These are phyloP conservation scores for Neoboletus magnificus DNA, from an alignment of 768 basidiomycete species.

Conservation along the genomic window DNA sequence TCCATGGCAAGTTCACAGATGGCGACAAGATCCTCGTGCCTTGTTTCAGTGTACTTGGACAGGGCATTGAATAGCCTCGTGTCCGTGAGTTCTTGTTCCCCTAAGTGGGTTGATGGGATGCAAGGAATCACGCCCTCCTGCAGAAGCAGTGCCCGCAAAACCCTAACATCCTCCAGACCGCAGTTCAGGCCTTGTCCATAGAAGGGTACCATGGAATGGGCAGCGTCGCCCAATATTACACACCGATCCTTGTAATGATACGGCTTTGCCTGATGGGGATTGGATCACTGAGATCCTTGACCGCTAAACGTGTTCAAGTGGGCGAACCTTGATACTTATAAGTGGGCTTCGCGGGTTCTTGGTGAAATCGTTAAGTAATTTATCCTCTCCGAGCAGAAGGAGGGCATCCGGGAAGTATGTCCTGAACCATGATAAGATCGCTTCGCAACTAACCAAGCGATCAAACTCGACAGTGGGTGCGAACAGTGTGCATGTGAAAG, in stretches of 20 bases:
- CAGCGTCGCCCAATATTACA: conserved; percentile 89
- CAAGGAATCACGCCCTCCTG: conserved; percentile 61
- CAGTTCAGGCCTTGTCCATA: conserved; percentile 98
- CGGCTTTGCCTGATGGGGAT: conserved; percentile 59
- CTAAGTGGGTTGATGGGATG: conserved; percentile 29
- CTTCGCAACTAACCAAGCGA: conserved; percentile 55
- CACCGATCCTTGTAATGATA: conserved; percentile 90
- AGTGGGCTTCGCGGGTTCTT: conserved; percentile 85
- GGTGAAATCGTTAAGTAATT: conserved; percentile 71
- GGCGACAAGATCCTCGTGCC: conserved; percentile 86
- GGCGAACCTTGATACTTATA: conserved; percentile 85
- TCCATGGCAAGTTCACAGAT: conserved; percentile 92
- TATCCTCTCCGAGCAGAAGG: conserved; percentile 76
- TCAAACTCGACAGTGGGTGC: conserved; percentile 78
- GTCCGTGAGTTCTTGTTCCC: conserved; percentile 42
- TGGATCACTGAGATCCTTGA: conserved; percentile 18
- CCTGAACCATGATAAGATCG: conserved; percentile 72
- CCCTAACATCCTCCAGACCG: conserved; percentile 94
- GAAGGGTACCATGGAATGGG: conserved; percentile 99
- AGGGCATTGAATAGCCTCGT: conserved; percentile 62
- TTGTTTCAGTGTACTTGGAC: conserved; percentile 70
- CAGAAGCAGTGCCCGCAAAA: conserved; percentile 73
- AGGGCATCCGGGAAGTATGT: conserved; percentile 87
- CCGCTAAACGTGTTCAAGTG: conserved; percentile 17
- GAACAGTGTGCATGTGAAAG: conserved; percentile 97